Conservation (phyloP, 2,329 filamentous ascomycete species). For the Talaromyces sp. region DNA sequence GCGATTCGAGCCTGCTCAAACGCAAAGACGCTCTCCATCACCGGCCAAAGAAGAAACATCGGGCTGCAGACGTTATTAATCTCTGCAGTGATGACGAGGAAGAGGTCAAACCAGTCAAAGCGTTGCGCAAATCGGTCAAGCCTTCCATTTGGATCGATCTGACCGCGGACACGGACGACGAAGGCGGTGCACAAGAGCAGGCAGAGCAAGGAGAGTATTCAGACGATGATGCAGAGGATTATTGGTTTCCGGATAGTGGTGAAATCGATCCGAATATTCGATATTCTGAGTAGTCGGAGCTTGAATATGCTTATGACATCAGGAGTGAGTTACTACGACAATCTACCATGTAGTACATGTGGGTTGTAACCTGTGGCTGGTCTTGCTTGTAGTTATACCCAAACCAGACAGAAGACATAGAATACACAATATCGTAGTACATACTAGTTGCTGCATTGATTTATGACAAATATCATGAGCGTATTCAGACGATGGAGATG, state of each 20-base stretch:
- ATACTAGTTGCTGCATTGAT: background rate
- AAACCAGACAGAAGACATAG: background rate
- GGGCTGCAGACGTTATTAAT: constrained; percentile 19
- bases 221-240: constrained; percentile 31
- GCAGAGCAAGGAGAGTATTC: constrained; percentile 11
- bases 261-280: constrained; percentile 32
- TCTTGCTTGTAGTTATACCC: background rate
- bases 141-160: constrained; percentile 27
- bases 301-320: background rate
- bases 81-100: constrained; percentile 23
- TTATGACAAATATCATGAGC: background rate
- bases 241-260: constrained; percentile 38
- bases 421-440: background rate
- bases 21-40: constrained; percentile 3
- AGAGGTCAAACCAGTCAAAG: constrained; percentile 11
- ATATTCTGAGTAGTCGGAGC: constrained; percentile 15
- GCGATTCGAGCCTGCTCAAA: constrained; percentile 8
- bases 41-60: constrained; percentile 2
- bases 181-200: background rate
- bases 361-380: background rate
- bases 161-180: constrained; percentile 22
- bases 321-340: background rate
- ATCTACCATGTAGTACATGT: no score
- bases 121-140: constrained; percentile 13
- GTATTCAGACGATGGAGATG: background rate